phyloP scores from a whole-genome alignment of 805 yeast genomes.

The Candida verbasci region DNA sequence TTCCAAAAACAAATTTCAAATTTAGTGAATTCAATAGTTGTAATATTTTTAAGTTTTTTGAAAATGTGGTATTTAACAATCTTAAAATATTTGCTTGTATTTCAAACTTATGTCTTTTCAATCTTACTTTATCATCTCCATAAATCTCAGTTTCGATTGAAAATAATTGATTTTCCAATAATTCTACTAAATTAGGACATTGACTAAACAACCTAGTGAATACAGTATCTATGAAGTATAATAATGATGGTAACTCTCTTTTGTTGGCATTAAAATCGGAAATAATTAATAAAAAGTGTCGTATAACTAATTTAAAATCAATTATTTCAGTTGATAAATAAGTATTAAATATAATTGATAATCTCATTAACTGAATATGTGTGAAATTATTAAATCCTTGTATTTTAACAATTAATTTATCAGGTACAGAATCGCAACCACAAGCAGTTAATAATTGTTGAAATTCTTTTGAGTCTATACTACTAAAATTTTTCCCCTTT shows the following conservation, averaged over 20 bases:
- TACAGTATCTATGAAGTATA: slow-evolving; percentile 14
- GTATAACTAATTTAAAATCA: not conserved
- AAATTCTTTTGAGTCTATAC: not conserved
- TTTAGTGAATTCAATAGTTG: not conserved
- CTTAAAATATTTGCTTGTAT: slow-evolving; percentile 16
- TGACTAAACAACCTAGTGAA: slow-evolving; percentile 6
- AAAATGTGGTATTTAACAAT: slow-evolving; percentile 10
- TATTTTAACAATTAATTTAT: slow-evolving; percentile 13
- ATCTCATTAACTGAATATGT: slow-evolving; percentile 12
- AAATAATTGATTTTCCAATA: not conserved
- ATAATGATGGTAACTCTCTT: slow-evolving; percentile 11
- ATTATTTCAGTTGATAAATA: not conserved
- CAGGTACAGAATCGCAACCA: not conserved
- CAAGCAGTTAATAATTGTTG: not conserved
- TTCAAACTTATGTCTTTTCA: slow-evolving; percentile 13
- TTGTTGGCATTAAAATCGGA: slow-evolving; percentile 27
- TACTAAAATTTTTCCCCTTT: not conserved
- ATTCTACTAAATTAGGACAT: not conserved
- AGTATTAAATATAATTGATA: slow-evolving; percentile 16
- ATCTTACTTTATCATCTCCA: not conserved
- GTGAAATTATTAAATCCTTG: slow-evolving; percentile 16
- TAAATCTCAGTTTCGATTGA: not conserved
- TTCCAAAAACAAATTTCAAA: not conserved
- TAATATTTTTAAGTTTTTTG: not conserved
- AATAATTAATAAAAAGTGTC: slow-evolving; percentile 11